phyloP scores from a whole-genome alignment of 257 asterid species.

The Pogostemon cablin region DNA sequence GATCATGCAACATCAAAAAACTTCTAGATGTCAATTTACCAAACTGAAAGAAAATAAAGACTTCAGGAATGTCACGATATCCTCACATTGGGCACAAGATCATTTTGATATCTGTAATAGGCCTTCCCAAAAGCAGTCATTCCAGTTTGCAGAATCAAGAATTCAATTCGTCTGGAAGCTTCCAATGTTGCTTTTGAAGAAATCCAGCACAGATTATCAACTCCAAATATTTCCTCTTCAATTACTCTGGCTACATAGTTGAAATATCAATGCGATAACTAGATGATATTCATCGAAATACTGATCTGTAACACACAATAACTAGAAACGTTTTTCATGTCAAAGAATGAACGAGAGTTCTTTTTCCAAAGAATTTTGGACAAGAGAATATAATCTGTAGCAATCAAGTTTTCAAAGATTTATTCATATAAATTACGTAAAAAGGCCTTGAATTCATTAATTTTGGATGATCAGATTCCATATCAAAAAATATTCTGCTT shows the following conservation, averaged over 20 bases:
- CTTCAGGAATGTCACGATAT: slow-evolving; percentile 19
- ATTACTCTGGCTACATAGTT: slow-evolving; percentile 86
- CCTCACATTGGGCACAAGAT: slow-evolving; percentile 90
- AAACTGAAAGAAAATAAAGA: slow-evolving; percentile 20
- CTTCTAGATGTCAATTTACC: slow-evolving; percentile 2
- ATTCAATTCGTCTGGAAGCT: slow-evolving; percentile 85
- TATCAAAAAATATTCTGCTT: not conserved
- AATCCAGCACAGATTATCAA: slow-evolving; percentile 89
- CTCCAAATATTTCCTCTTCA: slow-evolving; percentile 96
- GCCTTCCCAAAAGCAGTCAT: slow-evolving; percentile 98
- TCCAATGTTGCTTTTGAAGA: slow-evolving; percentile 86
- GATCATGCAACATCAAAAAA: slow-evolving; percentile 11
- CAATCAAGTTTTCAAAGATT: not conserved
- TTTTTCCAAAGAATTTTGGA: not conserved
- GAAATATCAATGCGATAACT: slow-evolving; percentile 34
- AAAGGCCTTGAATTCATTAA: not conserved
- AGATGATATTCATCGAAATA: slow-evolving; percentile 16
- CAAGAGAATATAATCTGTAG: too few relatives aligned
- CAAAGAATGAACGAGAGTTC: slow-evolving; percentile 7
- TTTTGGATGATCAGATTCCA: not conserved
- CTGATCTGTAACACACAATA: slow-evolving; percentile 16
- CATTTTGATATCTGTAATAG: slow-evolving; percentile 73
- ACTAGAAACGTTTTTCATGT: slow-evolving; percentile 9
- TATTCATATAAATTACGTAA: not conserved
- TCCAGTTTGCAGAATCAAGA: slow-evolving; percentile 89